Evolutionary conservation across 306 rosid genomes (phyloP).

Genomic region (Quercus cerris): DNA sequence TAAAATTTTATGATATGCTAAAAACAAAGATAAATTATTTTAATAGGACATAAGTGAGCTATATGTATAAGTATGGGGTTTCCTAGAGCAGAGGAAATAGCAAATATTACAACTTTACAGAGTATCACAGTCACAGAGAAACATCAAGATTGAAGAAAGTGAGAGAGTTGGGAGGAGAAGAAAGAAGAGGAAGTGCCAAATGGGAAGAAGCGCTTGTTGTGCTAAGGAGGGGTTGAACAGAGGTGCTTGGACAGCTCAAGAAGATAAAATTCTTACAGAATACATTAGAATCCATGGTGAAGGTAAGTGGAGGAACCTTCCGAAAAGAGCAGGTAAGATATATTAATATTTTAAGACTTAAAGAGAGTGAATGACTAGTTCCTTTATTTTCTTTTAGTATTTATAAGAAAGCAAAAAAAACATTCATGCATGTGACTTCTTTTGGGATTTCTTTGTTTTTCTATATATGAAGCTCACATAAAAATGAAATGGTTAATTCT

Average conservation of each 20-base stretch:
- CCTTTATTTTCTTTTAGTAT: too few relatives aligned
- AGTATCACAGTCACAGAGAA: not conserved
- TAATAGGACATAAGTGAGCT: too few relatives aligned
- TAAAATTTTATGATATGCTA: too few relatives aligned
- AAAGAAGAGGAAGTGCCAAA: not conserved
- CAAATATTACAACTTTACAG: not conserved
- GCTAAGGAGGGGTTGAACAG: not conserved
- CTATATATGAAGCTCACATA: not conserved
- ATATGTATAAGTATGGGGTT: too few relatives aligned
- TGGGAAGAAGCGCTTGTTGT: conserved; percentile 6
- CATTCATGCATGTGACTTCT: not conserved
- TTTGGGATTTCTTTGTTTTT: not conserved
- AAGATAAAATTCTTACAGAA: not conserved
- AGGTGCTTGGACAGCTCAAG: conserved; percentile 1
- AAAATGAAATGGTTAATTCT: not conserved
- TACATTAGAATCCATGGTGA: not conserved
- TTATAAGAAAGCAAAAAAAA: too few relatives aligned
- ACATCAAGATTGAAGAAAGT: not conserved
- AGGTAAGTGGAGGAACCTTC: conserved; percentile 3
- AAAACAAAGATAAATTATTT: too few relatives aligned
- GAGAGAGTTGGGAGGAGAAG: not conserved
- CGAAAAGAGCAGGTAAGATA: not conserved
- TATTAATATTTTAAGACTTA: not conserved
- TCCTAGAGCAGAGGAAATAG: not conserved
- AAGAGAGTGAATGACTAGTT: too few relatives aligned